Evolutionary conservation across 2,329 filamentous ascomycete species (phyloP).

Genomic region (Colletotrichum cereale): DNA sequence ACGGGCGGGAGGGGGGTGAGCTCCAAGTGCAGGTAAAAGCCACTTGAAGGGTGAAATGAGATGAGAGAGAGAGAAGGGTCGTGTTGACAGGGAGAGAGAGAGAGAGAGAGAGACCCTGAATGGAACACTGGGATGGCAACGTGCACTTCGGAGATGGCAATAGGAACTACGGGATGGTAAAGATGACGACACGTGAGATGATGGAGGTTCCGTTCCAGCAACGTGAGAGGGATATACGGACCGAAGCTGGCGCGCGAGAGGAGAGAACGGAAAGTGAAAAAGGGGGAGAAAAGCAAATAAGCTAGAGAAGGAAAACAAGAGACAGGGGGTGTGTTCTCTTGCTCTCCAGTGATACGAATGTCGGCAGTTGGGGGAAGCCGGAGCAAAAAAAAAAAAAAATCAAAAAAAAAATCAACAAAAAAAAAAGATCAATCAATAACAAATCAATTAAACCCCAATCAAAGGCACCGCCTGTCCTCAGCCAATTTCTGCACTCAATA

Average conservation of each 20-base stretch:
- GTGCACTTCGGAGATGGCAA: not conserved
- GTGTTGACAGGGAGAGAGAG: slow-evolving; percentile 9
- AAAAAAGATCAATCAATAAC: too few relatives aligned
- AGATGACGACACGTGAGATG: not conserved
- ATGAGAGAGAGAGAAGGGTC: not conserved
- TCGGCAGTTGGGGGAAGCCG: not conserved
- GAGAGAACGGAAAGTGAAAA: not conserved
- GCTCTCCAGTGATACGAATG: too few relatives aligned
- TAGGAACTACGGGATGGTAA: slow-evolving; percentile 10
- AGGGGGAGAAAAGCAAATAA: not conserved
- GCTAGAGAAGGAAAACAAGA: not conserved
- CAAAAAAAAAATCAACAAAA: too few relatives aligned
- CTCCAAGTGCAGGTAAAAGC: slow-evolving; percentile 18
- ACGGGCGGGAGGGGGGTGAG: not conserved
- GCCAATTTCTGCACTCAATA: not conserved
- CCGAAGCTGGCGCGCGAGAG: not conserved
- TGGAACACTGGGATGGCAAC: not conserved
- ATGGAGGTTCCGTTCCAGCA: not conserved
- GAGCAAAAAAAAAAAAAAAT: not conserved
- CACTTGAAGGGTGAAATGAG: slow-evolving; percentile 1
- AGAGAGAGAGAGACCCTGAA: slow-evolving; percentile 4
- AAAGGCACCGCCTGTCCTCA: not conserved
- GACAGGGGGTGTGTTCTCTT: not conserved
- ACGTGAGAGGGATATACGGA: not conserved
- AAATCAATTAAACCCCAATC: too few relatives aligned